Evolutionary conservation across 345 rosid genomes (phyloP).

Genomic region (Lepidium sativum): DNA sequence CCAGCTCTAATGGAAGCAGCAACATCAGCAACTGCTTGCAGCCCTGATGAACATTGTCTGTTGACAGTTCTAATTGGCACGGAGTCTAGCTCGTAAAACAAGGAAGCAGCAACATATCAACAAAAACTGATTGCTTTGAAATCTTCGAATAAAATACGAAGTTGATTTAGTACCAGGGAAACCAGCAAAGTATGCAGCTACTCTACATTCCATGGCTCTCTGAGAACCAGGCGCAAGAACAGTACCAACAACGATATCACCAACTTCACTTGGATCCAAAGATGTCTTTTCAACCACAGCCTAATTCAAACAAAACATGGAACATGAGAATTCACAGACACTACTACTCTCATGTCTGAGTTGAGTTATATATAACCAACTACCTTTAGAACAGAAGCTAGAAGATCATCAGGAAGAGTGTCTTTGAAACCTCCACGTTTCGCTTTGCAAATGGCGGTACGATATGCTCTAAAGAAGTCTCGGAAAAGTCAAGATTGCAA

Average conservation of each 20-base stretch:
- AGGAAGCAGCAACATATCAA: neutral
- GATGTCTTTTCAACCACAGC: conserved; percentile 67
- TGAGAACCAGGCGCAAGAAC: conserved; percentile 81
- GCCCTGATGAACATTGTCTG: conserved; percentile 91
- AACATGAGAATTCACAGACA: neutral
- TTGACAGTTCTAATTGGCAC: conserved; percentile 89
- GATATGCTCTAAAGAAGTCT: conserved; percentile 50
- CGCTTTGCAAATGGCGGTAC: conserved; percentile 84
- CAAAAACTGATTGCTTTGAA: neutral
- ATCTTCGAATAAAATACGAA: neutral
- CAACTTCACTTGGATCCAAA: conserved; percentile 74
- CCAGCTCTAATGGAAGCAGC: conserved; percentile 87
- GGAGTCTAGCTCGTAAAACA: conserved; percentile 35
- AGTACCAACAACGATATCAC: conserved; percentile 91
- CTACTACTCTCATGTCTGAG: neutral
- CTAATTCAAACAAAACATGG: conserved; percentile 23
- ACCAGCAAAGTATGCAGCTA: conserved; percentile 92
- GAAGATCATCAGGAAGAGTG: conserved; percentile 75
- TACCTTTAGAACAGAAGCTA: conserved; percentile 79
- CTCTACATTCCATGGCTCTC: conserved; percentile 79
- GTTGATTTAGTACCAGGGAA: conserved; percentile 54
- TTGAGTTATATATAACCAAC: neutral
- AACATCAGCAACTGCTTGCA: conserved; percentile 93
- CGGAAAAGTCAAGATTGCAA: neutral
- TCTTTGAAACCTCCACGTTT: conserved; percentile 96